Conservation (phyloP, 2,329 filamentous ascomycete species). For the Colletotrichum chlorophyti region DNA sequence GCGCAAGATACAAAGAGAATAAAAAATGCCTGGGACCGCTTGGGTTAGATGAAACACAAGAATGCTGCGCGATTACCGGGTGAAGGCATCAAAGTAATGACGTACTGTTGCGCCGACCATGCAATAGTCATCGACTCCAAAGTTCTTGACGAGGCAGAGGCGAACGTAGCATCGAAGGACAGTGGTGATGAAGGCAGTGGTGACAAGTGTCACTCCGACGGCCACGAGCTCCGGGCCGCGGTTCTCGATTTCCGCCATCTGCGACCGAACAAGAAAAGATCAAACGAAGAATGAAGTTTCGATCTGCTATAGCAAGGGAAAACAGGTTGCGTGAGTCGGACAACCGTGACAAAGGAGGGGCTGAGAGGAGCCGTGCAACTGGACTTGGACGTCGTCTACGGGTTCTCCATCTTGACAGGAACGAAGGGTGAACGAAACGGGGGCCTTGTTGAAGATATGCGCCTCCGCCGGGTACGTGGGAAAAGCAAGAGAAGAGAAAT, state of each 20-base stretch:
- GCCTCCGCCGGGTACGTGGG: too few species aligned
- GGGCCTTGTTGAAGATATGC: conserved; percentile 21
- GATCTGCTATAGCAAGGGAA: background rate
- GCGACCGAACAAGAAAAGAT: background rate
- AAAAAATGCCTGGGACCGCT: conserved; percentile 39
- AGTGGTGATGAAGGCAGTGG: conserved; percentile 36
- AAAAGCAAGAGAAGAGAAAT: too few species aligned
- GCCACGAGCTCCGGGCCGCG: conserved; percentile 42
- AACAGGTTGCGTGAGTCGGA: too few species aligned
- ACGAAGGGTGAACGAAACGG: conserved; percentile 6
- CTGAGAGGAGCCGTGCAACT: conserved; percentile 20
- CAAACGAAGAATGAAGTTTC: background rate
- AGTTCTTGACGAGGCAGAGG: conserved; percentile 42
- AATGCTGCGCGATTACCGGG: background rate
- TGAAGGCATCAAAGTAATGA: background rate
- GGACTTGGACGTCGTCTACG: conserved; percentile 11
- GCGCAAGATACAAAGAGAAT: conserved; percentile 41
- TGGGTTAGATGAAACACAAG: conserved; percentile 6
- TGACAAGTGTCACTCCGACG: conserved; percentile 39
- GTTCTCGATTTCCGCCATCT: conserved; percentile 32
- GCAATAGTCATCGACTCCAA: conserved; percentile 47
- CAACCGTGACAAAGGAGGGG: background rate
- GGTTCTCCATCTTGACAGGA: conserved; percentile 7
- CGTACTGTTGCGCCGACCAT: conserved; percentile 45
- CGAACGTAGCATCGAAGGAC: conserved; percentile 43